phyloP scores from a whole-genome alignment of 768 basidiomycete species.

The Myochromella boudieri region DNA sequence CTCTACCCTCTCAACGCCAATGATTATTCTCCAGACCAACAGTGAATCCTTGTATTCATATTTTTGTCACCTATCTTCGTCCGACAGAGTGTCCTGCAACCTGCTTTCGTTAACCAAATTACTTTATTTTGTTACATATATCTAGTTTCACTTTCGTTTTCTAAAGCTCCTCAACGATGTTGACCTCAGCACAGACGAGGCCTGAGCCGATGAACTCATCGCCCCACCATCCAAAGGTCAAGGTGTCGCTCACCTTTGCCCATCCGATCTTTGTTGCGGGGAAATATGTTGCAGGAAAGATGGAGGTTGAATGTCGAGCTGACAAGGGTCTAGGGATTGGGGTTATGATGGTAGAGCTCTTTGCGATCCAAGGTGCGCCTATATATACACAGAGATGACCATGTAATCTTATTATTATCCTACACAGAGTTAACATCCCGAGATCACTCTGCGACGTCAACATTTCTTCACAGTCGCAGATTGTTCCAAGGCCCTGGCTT shows the following conservation, averaged over 20 bases:
- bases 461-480: constrained; percentile 68
- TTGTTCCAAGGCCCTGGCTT: constrained; percentile 81
- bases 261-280: constrained; percentile 69
- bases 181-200: constrained; percentile 20
- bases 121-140: background rate
- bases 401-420: background rate
- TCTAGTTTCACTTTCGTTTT: background rate
- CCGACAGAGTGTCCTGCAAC: background rate
- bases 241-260: constrained; percentile 58
- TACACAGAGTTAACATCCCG: constrained; percentile 69
- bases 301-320: constrained; percentile 78
- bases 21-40: background rate
- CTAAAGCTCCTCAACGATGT: too few species aligned
- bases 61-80: background rate
- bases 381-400: background rate
- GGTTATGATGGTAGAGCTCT: constrained; percentile 75
- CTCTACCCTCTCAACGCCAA: background rate
- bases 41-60: constrained; percentile 6
- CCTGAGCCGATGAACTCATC: constrained; percentile 79
- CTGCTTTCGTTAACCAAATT: constrained; percentile 1
- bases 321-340: constrained; percentile 75
- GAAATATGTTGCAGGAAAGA: constrained; percentile 63
- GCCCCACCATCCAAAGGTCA: constrained; percentile 78
- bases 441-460: constrained; percentile 79
- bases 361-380: constrained; percentile 65